Conservation (phyloP, 225 moss, liverwort and hornwort species). For the Antitrichia curtipendula region DNA sequence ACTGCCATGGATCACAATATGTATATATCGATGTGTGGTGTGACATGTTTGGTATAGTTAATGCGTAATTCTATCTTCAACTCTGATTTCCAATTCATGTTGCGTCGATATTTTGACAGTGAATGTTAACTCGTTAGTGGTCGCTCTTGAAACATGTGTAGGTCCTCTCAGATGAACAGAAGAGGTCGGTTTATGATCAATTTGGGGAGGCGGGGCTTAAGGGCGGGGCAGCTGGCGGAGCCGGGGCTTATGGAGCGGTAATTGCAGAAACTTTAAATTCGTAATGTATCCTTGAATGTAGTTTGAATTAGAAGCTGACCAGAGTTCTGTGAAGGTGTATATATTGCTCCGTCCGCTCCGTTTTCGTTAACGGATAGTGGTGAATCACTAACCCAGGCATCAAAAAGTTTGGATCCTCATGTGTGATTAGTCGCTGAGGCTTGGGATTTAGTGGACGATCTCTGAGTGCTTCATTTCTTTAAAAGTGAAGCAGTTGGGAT, state of each 20-base stretch:
- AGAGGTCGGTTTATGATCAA: conserved; percentile 87
- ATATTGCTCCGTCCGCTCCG: neutral
- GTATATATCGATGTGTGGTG: neutral
- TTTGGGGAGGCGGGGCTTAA: conserved; percentile 93
- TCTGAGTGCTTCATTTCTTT: neutral
- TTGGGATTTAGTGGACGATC: neutral
- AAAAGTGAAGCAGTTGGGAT: neutral
- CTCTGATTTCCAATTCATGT: neutral
- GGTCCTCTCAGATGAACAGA: conserved; percentile 98
- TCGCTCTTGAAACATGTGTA: conserved; percentile 11
- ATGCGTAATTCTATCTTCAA: neutral
- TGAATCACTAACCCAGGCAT: neutral
- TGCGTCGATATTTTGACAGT: neutral
- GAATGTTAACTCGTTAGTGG: neutral
- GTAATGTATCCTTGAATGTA: neutral
- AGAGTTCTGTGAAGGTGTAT: neutral
- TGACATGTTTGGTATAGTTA: neutral
- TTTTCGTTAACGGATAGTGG: neutral
- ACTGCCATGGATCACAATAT: neutral
- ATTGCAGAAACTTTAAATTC: neutral
- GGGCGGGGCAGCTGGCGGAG: conserved; percentile 57
- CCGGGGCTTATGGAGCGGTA: conserved; percentile 81
- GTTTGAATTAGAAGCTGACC: neutral
- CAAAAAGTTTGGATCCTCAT: neutral
- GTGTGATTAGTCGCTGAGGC: neutral